Base-by-base conservation (phyloP, 768 basidiomycete species). In the Asterophora lycoperdoides region DNA sequence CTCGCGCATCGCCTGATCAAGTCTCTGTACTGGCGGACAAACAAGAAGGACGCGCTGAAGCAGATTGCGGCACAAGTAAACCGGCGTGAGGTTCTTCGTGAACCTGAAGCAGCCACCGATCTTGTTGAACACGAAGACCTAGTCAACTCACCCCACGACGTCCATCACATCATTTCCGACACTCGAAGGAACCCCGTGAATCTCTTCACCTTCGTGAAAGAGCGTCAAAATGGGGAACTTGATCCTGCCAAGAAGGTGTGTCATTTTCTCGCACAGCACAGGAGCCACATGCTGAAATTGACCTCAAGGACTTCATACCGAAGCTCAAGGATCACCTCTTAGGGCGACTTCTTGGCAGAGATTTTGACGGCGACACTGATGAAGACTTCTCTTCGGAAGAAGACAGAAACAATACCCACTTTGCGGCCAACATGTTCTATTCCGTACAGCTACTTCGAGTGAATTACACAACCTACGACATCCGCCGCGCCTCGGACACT, bases 391-490 rank as follows among this genome's bases (percentile, higher is more conserved):
- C 65, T 0, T n/a, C n/a, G n/a, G 42, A 44, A 0, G 53, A 55
- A 5, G 61, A 63, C 20, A 42, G 54, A 15, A 62, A 63, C 32
- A 32, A 48, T 6, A 20, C 64, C 8, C 29, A 19, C 3, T 48
- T 65, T 37, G 38, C 38, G 3, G 41, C 52, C 40, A 62, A 63
- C 58, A 54, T 19, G 40, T 58, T 70, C 20, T 73, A 59, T 43
- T 34, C 13, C 5, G 61, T 64, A 15, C 57, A 57, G 20, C 53
- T 54, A n/a, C 15, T 70, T 8, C 64, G 60, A 0, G 46, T 76
- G 46, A 67, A 75, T 53, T 75, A 70, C 44, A 75, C 73, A 0
- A 71, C 71, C 0, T 79, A 78, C 51, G 70, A 79, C 49, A 41
- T 73, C 10, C 64, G 68, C 1, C 64, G 68, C 1, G 53, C 55